Evolutionary conservation across 2,329 filamentous ascomycete species (phyloP).

Genomic region (Trichoderma sp.): DNA sequence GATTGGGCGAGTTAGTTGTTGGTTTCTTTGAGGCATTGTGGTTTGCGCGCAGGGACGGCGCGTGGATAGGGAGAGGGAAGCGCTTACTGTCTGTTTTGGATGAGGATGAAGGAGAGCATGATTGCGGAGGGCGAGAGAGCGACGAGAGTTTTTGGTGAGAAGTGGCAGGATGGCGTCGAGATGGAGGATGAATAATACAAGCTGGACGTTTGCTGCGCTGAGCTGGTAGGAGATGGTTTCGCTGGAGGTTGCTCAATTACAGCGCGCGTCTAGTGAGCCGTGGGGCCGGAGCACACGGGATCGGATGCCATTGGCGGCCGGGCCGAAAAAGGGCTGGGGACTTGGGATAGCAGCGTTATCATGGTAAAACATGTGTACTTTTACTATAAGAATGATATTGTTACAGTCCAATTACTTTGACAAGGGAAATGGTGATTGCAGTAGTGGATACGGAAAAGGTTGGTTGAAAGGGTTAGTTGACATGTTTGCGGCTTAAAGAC

Average conservation of each 20-base stretch:
- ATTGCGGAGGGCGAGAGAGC: neutral
- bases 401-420: neutral
- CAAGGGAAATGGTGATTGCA: neutral
- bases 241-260: conserved; percentile 5
- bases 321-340: neutral
- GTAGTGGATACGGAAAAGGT: neutral
- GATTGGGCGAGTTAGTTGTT: neutral
- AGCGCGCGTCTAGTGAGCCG: conserved; percentile 8
- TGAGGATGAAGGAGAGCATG: conserved; percentile 84
- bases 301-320: conserved; percentile 25
- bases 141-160: neutral
- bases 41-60: neutral
- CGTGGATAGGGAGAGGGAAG: neutral
- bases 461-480: neutral
- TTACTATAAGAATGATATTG: neutral
- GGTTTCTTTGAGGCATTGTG: neutral
- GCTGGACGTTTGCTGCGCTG: too few species aligned
- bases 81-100: conserved; percentile 83
- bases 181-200: neutral
- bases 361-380: neutral
- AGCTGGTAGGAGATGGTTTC: neutral
- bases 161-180: neutral
- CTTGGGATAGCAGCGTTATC: neutral
- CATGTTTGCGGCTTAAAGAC: neutral
- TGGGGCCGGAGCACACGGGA: conserved; percentile 24